A percentile compares a stretch with the other conserved stretches of the same genome.
Evolutionary conservation across 768 basidiomycete species (phyloP).

Genomic region (Lactifluus rugatus): DNA sequence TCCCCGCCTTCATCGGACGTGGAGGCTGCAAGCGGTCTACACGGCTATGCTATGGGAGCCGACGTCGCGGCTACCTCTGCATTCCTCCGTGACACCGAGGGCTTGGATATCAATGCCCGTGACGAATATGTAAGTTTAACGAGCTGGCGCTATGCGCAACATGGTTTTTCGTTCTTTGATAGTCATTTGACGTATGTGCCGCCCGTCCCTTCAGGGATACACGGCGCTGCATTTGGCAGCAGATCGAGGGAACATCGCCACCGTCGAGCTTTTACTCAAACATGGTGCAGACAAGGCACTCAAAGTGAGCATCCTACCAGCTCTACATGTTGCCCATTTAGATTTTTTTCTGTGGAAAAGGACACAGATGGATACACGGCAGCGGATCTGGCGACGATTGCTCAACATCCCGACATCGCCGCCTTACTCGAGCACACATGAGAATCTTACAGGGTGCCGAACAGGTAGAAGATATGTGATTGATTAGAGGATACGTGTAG

Average conservation of each 20-base stretch:
- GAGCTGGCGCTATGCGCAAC: neutral
- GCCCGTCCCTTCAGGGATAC: conserved; percentile 55
- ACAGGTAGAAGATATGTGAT: neutral
- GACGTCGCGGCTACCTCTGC: conserved; percentile 36
- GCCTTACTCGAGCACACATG: conserved; percentile 24
- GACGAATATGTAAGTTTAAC: conserved; percentile 62
- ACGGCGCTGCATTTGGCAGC: conserved; percentile 80
- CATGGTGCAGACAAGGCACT: conserved; percentile 55
- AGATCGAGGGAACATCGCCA: conserved; percentile 60
- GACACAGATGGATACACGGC: conserved; percentile 59
- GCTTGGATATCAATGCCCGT: conserved; percentile 42
- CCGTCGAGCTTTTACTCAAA: conserved; percentile 48
- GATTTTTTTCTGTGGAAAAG: conserved; percentile 23
- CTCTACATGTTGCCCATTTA: neutral
- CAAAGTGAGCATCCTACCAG: conserved; percentile 38
- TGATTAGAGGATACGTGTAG: neutral
- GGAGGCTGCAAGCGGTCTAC: conserved; percentile 31
- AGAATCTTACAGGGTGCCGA: neutral
- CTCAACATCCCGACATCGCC: conserved; percentile 48
- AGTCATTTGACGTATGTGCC: neutral
- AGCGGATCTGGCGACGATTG: conserved; percentile 47
- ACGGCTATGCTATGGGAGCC: conserved; percentile 54
- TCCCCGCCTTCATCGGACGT: conserved; percentile 28
- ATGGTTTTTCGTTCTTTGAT: too few species aligned
- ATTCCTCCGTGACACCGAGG: conserved; percentile 34